phyloP scores from a whole-genome alignment of 352 stramenopile genomes.

The Blastocystis sp. region DNA sequence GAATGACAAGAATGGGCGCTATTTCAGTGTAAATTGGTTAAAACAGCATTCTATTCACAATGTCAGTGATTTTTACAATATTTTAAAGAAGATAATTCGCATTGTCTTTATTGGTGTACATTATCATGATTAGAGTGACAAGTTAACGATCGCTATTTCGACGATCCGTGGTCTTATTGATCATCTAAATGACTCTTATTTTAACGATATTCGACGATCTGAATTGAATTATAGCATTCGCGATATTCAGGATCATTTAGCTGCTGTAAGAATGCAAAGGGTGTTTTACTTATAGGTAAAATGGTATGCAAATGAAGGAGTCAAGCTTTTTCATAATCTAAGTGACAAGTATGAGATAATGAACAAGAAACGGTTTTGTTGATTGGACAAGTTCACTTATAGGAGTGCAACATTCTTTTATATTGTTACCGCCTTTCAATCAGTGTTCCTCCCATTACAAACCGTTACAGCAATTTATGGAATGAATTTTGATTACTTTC shows the following conservation, averaged over 20 bases:
- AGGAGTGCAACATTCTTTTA: conserved; percentile 23
- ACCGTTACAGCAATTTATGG: conserved; percentile 62
- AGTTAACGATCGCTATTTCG: not conserved
- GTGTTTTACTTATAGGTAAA: not conserved
- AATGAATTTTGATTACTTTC: conserved; percentile 68
- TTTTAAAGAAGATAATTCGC: not conserved
- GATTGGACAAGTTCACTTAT: not conserved
- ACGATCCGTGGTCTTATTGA: not conserved
- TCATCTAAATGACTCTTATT: not conserved
- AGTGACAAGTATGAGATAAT: not conserved
- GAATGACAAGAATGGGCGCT: not conserved
- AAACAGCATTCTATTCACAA: not conserved
- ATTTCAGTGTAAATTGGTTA: not conserved
- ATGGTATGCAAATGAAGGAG: conserved; percentile 30
- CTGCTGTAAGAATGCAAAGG: not conserved
- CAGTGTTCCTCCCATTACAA: conserved; percentile 57
- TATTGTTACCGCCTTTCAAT: conserved; percentile 62
- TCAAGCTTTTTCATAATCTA: conserved; percentile 31
- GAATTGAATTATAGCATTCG: conserved; percentile 50
- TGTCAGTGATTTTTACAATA: not conserved
- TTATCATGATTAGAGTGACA: not conserved
- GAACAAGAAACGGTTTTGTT: not conserved
- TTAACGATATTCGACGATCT: conserved; percentile 6
- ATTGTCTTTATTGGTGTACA: not conserved
- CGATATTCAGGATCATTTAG: conserved; percentile 51